phyloP scores from a whole-genome alignment of 1,284 basidiomycete species.

The Singerocomus inundabilis region DNA sequence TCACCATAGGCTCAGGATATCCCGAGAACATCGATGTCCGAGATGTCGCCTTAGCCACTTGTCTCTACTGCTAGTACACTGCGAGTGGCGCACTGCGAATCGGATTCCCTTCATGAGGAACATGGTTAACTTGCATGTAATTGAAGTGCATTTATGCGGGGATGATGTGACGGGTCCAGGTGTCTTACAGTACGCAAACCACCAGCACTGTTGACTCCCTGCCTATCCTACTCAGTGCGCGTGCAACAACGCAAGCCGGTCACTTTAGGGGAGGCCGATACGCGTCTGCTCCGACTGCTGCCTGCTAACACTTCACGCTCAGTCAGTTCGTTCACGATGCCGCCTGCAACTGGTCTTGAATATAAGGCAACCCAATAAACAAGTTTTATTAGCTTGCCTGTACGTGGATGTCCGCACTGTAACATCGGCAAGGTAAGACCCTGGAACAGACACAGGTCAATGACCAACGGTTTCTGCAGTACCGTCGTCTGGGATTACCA shows the following conservation, averaged over 20 bases:
- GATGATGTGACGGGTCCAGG: background rate
- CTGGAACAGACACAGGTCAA: background rate
- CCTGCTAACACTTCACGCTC: background rate
- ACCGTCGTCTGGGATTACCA: background rate
- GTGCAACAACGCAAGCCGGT: too few relatives aligned
- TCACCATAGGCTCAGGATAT: background rate
- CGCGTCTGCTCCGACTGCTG: background rate
- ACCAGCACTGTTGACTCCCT: too few relatives aligned
- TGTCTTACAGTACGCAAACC: too few relatives aligned
- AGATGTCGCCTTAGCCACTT: too few relatives aligned
- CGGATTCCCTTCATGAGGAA: background rate
- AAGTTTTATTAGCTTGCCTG: background rate
- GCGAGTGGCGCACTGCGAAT: background rate
- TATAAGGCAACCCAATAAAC: background rate
- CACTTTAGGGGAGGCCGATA: background rate
- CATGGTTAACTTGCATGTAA: background rate
- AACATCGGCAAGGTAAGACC: background rate
- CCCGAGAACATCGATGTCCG: background rate
- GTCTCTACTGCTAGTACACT: too few relatives aligned
- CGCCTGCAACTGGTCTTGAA: background rate
- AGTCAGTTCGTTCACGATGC: too few relatives aligned
- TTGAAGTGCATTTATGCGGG: background rate
- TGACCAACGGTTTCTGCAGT: background rate
- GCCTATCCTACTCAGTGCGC: too few relatives aligned
- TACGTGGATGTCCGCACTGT: background rate